Evolutionary conservation across 306 rosid species (phyloP).

Genomic region (Lathyrus oleraceus): DNA sequence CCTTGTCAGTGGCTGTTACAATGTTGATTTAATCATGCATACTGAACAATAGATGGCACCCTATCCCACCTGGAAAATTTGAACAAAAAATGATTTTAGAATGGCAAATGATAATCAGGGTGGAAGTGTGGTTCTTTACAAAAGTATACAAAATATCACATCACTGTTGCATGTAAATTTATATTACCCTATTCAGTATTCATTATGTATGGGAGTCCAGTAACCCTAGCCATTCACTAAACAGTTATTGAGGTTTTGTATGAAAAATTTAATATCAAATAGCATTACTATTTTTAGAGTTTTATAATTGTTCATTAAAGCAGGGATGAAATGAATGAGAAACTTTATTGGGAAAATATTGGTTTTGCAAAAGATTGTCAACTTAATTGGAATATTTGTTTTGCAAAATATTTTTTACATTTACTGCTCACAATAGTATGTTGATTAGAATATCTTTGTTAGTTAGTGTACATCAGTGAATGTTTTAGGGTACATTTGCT

Average conservation of each 20-base stretch:
- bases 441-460: slow-evolving; percentile 21
- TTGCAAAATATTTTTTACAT: slow-evolving; percentile 1
- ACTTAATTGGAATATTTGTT: slow-evolving; percentile 11
- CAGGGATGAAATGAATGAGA: slow-evolving; percentile 25
- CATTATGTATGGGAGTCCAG: neutral
- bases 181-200: neutral
- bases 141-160: slow-evolving; percentile 1
- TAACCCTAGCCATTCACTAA: slow-evolving; percentile 1
- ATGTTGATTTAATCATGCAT: slow-evolving; percentile 24
- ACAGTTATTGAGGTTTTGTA: neutral
- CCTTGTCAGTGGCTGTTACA: slow-evolving; percentile 16
- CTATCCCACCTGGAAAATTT: neutral
- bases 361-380: slow-evolving; percentile 15
- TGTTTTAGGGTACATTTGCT: neutral
- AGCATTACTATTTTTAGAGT: slow-evolving; percentile 10
- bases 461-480: neutral
- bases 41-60: slow-evolving; percentile 11
- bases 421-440: slow-evolving; percentile 1
- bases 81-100: neutral
- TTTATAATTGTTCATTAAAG: slow-evolving; percentile 24
- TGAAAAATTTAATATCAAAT: neutral
- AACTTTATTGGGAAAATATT: slow-evolving; percentile 9
- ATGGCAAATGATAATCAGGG: neutral
- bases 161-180: neutral
- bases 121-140: slow-evolving; percentile 5